Percentiles rank a stretch among this genome's conserved stretches.
phyloP scores from a whole-genome alignment of 768 basidiomycete genomes.

The Sutorius australiensis region DNA sequence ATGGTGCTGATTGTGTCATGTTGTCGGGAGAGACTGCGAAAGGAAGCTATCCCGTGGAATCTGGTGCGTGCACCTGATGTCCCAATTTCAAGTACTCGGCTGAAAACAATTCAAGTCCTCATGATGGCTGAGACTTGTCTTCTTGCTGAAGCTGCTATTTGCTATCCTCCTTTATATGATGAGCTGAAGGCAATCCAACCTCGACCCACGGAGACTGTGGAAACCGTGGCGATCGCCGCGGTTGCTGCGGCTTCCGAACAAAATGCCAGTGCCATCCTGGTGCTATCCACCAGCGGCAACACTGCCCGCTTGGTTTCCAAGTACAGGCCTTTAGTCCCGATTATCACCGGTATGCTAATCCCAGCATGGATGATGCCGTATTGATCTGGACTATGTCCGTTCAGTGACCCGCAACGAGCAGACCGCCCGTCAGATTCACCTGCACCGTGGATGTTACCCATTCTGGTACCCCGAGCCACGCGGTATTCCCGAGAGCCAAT shows the following conservation, averaged over 20 bases:
- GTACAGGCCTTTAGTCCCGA: conserved; percentile 90
- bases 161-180: conserved; percentile 92
- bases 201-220: conserved; percentile 88
- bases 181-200: conserved; percentile 75
- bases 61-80: conserved; percentile 50
- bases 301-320: conserved; percentile 95
- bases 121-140: conserved; percentile 99
- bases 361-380: not conserved
- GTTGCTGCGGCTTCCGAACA: conserved; percentile 96
- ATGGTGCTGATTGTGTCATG: conserved; percentile 99
- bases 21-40: conserved; percentile 99
- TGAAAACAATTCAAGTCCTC: conserved; percentile 52
- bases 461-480: conserved; percentile 97
- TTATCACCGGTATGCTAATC: conserved; percentile 74
- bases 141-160: conserved; percentile 93
- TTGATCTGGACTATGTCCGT: conserved; percentile 1
- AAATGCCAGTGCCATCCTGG: conserved; percentile 90
- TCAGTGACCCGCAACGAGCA: conserved; percentile 93
- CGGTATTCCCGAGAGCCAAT: conserved; percentile 81
- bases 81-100: not conserved
- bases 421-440: conserved; percentile 93
- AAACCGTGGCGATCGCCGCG: conserved; percentile 95
- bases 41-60: conserved; percentile 93
- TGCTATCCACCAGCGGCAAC: conserved; percentile 94
- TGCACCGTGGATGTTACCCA: conserved; percentile 95